These are phyloP conservation scores for Penicillium chermesinum DNA, from an alignment of 495 filamentous ascomycete genomes.

Conservation along the genomic window DNA sequence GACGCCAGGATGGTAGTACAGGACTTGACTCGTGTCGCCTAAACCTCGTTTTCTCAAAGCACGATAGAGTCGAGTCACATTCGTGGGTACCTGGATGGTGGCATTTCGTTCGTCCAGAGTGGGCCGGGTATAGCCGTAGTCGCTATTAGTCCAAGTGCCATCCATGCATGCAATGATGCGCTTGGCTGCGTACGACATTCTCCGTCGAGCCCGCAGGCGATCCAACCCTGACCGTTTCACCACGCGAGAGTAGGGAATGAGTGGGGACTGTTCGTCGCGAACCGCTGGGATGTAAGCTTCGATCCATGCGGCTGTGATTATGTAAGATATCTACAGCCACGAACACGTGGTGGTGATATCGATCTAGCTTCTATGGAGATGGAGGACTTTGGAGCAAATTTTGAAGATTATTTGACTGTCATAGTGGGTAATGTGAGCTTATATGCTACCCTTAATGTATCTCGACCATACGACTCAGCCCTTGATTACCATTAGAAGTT, in stretches of 20 bases:
- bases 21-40: slow-evolving; percentile 36
- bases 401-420: no score
- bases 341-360: background rate
- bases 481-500: no score
- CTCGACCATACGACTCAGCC: no score
- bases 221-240: background rate
- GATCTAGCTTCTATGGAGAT: background rate
- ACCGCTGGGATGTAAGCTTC: background rate
- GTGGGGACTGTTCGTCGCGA: background rate
- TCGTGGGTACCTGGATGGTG: slow-evolving; percentile 32
- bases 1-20: slow-evolving; percentile 52
- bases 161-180: slow-evolving; percentile 39
- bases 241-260: background rate
- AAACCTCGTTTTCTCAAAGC: slow-evolving; percentile 27
- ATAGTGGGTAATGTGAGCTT: no score
- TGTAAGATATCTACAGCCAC: background rate
- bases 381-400: no score
- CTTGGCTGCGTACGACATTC: slow-evolving; percentile 17
- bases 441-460: no score
- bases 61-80: slow-evolving; percentile 41
- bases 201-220: background rate
- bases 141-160: slow-evolving; percentile 40
- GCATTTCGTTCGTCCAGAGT: slow-evolving; percentile 17
- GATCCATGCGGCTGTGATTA: background rate
- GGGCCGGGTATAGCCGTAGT: slow-evolving; percentile 17